phyloP scores from a whole-genome alignment of 805 yeast species.

The Wickerhamomyces tratensis region DNA sequence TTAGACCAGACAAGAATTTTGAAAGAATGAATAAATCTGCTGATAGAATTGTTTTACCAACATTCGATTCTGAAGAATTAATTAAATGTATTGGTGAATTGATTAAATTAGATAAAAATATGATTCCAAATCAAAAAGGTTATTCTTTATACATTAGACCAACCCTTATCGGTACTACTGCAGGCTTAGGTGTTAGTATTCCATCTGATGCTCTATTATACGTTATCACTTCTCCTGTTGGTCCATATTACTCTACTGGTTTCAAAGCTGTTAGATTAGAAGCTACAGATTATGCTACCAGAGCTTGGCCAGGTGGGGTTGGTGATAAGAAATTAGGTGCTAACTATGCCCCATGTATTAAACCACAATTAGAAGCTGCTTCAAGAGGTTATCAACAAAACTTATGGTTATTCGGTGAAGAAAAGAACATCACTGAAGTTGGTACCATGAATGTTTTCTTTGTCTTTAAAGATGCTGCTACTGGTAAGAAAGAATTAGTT shows the following conservation, averaged over 20 bases:
- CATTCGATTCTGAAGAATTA: slow-evolving; percentile 71
- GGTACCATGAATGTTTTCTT: slow-evolving; percentile 97
- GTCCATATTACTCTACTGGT: slow-evolving; percentile 92
- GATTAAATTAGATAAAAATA: slow-evolving; percentile 61
- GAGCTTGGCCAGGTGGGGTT: slow-evolving; percentile 99
- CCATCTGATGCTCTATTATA: slow-evolving; percentile 78
- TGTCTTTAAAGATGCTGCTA: slow-evolving; percentile 62
- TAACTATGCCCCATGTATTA: slow-evolving; percentile 92
- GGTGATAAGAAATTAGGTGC: slow-evolving; percentile 97
- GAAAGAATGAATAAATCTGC: slow-evolving; percentile 84
- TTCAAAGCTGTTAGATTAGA: slow-evolving; percentile 92
- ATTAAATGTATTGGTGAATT: slow-evolving; percentile 68
- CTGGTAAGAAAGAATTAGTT: slow-evolving; percentile 84
- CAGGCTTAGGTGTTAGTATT: slow-evolving; percentile 76
- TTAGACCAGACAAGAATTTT: slow-evolving; percentile 92
- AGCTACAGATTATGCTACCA: slow-evolving; percentile 91
- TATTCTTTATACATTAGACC: slow-evolving; percentile 92
- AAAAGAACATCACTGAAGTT: slow-evolving; percentile 83
- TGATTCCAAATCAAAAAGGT: slow-evolving; percentile 81
- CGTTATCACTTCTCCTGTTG: slow-evolving; percentile 92
- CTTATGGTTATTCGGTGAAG: slow-evolving; percentile 92
- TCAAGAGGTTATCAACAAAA: slow-evolving; percentile 90
- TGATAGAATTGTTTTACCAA: slow-evolving; percentile 80
- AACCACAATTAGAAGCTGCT: slow-evolving; percentile 88
- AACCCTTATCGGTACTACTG: slow-evolving; percentile 87